These are phyloP conservation scores for Puccinellia tenuiflora DNA, from an alignment of 176 grass and related monocot species.

Conservation along the genomic window DNA sequence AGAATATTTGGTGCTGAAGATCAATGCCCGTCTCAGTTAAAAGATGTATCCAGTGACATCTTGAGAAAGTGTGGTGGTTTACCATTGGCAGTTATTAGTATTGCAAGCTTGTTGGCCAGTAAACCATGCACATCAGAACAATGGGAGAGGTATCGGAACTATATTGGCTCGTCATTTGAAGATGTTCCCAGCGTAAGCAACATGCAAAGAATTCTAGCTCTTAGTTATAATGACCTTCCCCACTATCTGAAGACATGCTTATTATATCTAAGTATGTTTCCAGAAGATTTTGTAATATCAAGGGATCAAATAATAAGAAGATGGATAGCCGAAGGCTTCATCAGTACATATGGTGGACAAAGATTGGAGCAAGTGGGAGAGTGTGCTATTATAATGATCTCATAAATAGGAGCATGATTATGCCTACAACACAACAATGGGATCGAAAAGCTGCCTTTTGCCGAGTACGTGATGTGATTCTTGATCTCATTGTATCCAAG, in stretches of 20 bases:
- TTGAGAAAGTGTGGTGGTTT: neutral
- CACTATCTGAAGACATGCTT: neutral
- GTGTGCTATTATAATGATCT: neutral
- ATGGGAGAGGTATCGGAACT: neutral
- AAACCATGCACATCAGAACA: neutral
- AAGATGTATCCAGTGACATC: neutral
- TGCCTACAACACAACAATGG: neutral
- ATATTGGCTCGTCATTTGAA: neutral
- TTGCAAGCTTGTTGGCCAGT: neutral
- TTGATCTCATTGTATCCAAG: neutral
- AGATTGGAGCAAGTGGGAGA: neutral
- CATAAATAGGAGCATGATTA: neutral
- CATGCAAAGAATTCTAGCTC: neutral
- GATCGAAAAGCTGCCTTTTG: neutral
- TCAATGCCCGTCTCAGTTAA: neutral
- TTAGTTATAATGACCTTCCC: conserved; percentile 10
- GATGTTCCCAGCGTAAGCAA: neutral
- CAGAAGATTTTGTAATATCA: neutral
- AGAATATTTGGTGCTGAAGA: neutral
- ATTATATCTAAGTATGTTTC: neutral
- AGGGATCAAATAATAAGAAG: neutral
- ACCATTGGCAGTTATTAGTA: neutral
- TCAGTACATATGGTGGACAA: neutral
- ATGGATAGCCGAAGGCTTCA: neutral
- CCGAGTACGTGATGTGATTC: neutral